Evolutionary conservation across 345 rosid genomes (phyloP).

Genomic region (Cardiospermum halicacabum): DNA sequence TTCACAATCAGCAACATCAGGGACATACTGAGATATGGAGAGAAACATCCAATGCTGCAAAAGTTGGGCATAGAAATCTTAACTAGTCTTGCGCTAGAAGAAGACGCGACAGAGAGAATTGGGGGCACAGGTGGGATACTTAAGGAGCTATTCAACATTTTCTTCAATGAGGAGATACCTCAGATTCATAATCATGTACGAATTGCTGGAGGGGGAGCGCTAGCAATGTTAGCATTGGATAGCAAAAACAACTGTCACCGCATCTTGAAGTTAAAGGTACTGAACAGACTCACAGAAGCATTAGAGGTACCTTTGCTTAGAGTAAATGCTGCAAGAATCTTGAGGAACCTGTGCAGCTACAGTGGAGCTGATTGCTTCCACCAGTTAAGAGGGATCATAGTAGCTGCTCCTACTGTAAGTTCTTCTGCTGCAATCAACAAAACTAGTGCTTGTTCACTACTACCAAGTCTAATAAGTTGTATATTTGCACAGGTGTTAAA

Average conservation of each 20-base stretch:
- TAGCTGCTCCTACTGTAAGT: constrained; percentile 69
- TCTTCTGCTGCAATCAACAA: background rate
- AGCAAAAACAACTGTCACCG: constrained; percentile 65
- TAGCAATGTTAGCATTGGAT: constrained; percentile 81
- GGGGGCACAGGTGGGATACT: constrained; percentile 84
- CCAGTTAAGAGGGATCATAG: constrained; percentile 43
- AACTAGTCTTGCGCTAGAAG: constrained; percentile 67
- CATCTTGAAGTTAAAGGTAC: constrained; percentile 49
- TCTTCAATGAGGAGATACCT: constrained; percentile 37
- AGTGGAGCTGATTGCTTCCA: constrained; percentile 45
- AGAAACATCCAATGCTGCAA: constrained; percentile 57
- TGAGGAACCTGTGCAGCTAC: constrained; percentile 63
- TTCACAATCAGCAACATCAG: constrained; percentile 82
- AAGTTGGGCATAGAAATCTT: constrained; percentile 67
- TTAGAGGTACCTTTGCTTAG: constrained; percentile 48
- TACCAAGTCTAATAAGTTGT: constrained; percentile 2
- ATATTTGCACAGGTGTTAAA: constrained; percentile 53
- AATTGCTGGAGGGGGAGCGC: constrained; percentile 81
- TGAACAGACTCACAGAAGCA: constrained; percentile 48
- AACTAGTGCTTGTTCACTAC: background rate
- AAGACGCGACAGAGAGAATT: constrained; percentile 66
- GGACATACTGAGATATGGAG: constrained; percentile 67
- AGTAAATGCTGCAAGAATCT: constrained; percentile 69
- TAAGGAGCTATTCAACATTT: constrained; percentile 70
- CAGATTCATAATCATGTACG: constrained; percentile 41